A percentile compares a stretch with the other conserved stretches of the same genome.
Evolutionary conservation across 495 filamentous ascomycete genomes (phyloP).

Genomic region (Penicillium dipodomyicola): DNA sequence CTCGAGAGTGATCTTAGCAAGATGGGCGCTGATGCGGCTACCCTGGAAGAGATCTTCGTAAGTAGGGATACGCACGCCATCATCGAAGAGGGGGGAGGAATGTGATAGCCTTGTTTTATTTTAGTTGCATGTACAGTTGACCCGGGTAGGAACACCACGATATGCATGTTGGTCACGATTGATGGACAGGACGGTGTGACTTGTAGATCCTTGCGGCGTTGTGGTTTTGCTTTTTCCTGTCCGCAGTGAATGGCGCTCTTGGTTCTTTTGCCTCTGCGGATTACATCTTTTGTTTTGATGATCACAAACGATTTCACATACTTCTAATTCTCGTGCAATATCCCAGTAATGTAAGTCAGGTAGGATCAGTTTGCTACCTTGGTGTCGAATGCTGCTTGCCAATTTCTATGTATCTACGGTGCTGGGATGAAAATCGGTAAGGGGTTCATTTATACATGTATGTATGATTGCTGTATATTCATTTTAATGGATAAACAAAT

Average conservation of each 20-base stretch:
- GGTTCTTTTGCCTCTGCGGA: conserved; percentile 1
- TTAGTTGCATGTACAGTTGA: conserved; percentile 27
- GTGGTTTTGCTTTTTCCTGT: conserved; percentile 18
- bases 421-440: not conserved
- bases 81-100: conserved; percentile 37
- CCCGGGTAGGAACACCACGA: conserved; percentile 13
- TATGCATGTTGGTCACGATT: conserved; percentile 23
- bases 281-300: conserved; percentile 5
- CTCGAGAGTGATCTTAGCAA: conserved; percentile 49
- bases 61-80: conserved; percentile 39
- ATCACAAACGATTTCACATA: conserved; percentile 7
- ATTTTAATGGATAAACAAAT: conserved; percentile 11
- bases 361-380: not conserved
- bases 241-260: conserved; percentile 23
- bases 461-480: conserved; percentile 5
- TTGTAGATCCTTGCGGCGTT: conserved; percentile 33
- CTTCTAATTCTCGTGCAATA: not conserved
- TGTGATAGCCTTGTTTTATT: conserved; percentile 24
- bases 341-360: not conserved
- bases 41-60: conserved; percentile 47
- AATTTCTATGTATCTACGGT: not conserved
- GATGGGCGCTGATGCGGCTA: conserved; percentile 26
- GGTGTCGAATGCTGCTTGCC: not conserved
- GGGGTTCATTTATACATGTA: not conserved
- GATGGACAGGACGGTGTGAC: conserved; percentile 22